Evolutionary conservation across 768 basidiomycete species (phyloP).

Genomic region (Pulveroboletus sp.): DNA sequence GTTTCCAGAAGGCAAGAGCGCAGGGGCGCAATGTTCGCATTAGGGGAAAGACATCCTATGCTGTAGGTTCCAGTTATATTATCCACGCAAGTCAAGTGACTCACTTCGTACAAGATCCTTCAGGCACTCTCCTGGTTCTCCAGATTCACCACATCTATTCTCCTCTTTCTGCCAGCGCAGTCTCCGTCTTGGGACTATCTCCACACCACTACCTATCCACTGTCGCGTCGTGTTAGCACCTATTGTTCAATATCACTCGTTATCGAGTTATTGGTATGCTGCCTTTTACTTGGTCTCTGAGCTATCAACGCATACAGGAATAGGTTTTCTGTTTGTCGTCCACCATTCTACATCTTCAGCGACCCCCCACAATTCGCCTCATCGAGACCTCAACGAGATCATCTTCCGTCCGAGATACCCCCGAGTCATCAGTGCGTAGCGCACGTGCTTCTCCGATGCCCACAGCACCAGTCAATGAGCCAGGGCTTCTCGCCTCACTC

Average conservation of each 20-base stretch:
- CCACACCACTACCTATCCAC: conserved; percentile 32
- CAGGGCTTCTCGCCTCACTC: conserved; percentile 59
- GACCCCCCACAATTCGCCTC: conserved; percentile 67
- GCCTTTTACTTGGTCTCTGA: background rate
- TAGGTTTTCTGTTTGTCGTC: conserved; percentile 53
- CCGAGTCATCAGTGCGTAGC: conserved; percentile 25
- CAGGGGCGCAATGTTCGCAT: conserved; percentile 72
- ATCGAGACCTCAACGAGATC: conserved; percentile 48
- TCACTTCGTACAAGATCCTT: conserved; percentile 39
- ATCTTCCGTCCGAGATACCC: conserved; percentile 38
- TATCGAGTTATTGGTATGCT: conserved; percentile 56
- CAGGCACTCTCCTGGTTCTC: conserved; percentile 59
- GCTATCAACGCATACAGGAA: conserved; percentile 1
- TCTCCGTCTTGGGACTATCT: conserved; percentile 38
- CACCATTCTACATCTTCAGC: conserved; percentile 55
- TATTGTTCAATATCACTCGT: conserved; percentile 45
- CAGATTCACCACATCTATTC: conserved; percentile 46
- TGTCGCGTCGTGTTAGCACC: conserved; percentile 33
- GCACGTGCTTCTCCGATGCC: conserved; percentile 27
- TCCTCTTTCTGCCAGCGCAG: conserved; percentile 42
- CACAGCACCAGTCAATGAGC: conserved; percentile 32
- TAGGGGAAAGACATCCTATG: conserved; percentile 58
- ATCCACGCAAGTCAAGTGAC: background rate
- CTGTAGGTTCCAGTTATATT: conserved; percentile 38
- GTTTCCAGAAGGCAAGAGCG: conserved; percentile 50